Evolutionary conservation across 2,329 filamentous ascomycete genomes (phyloP).

Genomic region (Monosporascus sp.): DNA sequence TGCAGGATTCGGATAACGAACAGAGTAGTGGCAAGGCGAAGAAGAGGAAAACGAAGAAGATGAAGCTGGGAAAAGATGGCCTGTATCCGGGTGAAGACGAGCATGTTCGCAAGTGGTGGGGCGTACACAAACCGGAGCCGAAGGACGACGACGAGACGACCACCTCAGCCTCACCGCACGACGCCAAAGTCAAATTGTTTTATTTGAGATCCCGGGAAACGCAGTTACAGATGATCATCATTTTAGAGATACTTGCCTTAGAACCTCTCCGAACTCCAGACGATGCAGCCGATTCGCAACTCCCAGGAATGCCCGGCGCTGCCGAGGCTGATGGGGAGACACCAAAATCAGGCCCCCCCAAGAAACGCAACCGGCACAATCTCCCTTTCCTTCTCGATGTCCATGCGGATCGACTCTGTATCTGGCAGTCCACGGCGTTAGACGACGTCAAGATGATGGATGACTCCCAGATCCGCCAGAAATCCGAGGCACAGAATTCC

Average conservation of each 20-base stretch:
- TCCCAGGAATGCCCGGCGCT: constrained; percentile 40
- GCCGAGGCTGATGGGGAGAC: constrained; percentile 29
- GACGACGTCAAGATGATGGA: constrained; percentile 50
- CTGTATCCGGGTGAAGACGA: constrained; percentile 64
- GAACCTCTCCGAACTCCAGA: constrained; percentile 47
- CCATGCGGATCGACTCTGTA: constrained; percentile 72
- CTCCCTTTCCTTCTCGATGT: constrained; percentile 64
- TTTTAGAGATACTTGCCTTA: constrained; percentile 70
- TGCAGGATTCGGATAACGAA: constrained; percentile 53
- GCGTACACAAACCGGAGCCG: constrained; percentile 46
- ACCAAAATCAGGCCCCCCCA: constrained; percentile 32
- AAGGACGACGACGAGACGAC: constrained; percentile 41
- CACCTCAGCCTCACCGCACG: constrained; percentile 35
- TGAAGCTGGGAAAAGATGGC: constrained; percentile 63
- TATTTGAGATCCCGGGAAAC: constrained; percentile 70
- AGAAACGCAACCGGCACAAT: constrained; percentile 60
- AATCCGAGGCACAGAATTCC: constrained; percentile 30
- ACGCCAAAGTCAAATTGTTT: constrained; percentile 58
- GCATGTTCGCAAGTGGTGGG: constrained; percentile 67
- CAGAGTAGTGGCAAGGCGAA: constrained; percentile 41
- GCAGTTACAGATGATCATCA: constrained; percentile 73
- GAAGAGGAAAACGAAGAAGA: constrained; percentile 56
- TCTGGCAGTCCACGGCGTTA: constrained; percentile 73
- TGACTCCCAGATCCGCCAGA: constrained; percentile 38
- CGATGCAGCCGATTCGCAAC: constrained; percentile 38